phyloP scores from a whole-genome alignment of 257 asterid species.

The Leptodermis oblonga region DNA sequence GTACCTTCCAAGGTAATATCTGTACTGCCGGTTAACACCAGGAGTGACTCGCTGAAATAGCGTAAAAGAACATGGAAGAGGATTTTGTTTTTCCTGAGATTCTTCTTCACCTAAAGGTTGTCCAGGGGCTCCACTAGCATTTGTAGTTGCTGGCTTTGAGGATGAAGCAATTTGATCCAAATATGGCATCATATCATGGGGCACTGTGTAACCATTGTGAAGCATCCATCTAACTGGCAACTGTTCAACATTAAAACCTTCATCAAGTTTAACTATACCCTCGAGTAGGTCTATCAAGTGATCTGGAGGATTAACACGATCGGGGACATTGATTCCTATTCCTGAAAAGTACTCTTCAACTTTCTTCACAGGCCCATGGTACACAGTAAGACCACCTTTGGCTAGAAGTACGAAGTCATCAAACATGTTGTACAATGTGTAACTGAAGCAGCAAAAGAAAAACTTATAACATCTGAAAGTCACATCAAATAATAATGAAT shows the following conservation, averaged over 20 bases:
- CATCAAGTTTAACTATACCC: conserved; percentile 68
- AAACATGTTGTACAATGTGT: conserved; percentile 87
- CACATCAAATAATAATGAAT: background rate
- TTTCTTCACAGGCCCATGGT: conserved; percentile 86
- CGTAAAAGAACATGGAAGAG: conserved; percentile 30
- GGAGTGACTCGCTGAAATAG: conserved; percentile 61
- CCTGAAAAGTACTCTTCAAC: conserved; percentile 79
- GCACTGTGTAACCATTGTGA: conserved; percentile 89
- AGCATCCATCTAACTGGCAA: conserved; percentile 99
- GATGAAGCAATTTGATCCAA: conserved; percentile 73
- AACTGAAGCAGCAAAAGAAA: conserved; percentile 49
- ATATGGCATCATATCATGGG: conserved; percentile 84
- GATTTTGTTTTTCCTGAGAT: conserved; percentile 43
- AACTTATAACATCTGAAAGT: conserved; percentile 15
- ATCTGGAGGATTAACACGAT: conserved; percentile 90
- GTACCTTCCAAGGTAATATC: conserved; percentile 93
- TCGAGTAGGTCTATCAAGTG: conserved; percentile 89
- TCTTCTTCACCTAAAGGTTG: conserved; percentile 30
- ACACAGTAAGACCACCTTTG: conserved; percentile 88
- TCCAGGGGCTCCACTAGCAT: conserved; percentile 26
- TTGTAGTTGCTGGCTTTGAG: conserved; percentile 44
- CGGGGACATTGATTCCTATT: conserved; percentile 73
- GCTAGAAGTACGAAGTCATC: conserved; percentile 92
- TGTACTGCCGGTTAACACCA: conserved; percentile 58
- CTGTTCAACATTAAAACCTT: conserved; percentile 62